Evolutionary conservation across 306 rosid genomes (phyloP), one percentile per base, ranked within the genome.

Genomic region (Trifolium pratense): DNA sequence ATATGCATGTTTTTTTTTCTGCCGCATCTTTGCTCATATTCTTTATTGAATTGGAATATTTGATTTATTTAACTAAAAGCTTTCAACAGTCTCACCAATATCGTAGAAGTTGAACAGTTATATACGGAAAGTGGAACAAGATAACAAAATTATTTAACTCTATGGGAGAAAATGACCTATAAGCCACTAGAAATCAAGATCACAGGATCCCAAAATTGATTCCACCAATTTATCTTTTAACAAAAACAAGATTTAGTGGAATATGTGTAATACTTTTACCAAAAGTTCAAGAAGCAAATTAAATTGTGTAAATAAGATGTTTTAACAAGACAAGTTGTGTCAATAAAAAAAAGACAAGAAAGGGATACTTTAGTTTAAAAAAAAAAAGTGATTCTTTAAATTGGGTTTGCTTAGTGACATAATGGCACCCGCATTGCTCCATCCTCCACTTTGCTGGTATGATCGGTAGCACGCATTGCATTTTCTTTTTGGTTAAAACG

Each of bases 241-340:
- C 8, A 46, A 51, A 34, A 15, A 8, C 14, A 58, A 42, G 14
- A 5, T 49, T 32, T 46, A 40, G 83, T 78, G 86, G 84, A 75
- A 32, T 76, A 69, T 42, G 57, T 52, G 83, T 66, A 43, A 43
- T 66, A 70, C 76, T 57, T 79, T 70, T 71, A 75, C 70, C 62
- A 37, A 78, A 75, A 57, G 49, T 21, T 51, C 2, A 70, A 70
- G 74, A 60, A 36, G 25, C 66, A 67, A 67, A 17, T 42, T 17
- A 17, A 32, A 53, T 61, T 16, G 57, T 11, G 42, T 31, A 34
- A 70, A 64, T 39, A 72, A 16, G 12, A 21, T 11, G 59, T 42
- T 25, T 49, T n/a, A 63, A 34, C 20, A 26, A n/a, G n/a, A n/a
- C n/a, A n/a, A n/a, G n/a, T n/a, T n/a, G n/a, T n/a, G n/a, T n/a